Conservation (phyloP, 352 stramenopile species). For the Phytophthora macrochlamydospora region DNA sequence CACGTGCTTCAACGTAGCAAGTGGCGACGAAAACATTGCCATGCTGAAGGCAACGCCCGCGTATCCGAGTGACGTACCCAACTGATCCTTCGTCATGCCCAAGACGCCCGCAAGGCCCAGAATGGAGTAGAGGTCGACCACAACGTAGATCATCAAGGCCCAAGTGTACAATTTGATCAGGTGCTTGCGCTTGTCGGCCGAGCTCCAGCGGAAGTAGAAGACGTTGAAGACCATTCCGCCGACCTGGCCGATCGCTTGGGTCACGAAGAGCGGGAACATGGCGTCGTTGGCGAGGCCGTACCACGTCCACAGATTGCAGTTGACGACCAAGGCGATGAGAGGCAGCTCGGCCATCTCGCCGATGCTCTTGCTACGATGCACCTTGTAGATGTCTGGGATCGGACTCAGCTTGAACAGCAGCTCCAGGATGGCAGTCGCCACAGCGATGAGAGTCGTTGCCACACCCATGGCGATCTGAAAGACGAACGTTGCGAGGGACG, state of each 20-base stretch:
- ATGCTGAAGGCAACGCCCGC: slow-evolving; percentile 20
- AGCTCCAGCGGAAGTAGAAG: slow-evolving; percentile 35
- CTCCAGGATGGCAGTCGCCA: slow-evolving; percentile 23
- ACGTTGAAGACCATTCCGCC: slow-evolving; percentile 21
- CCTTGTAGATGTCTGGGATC: slow-evolving; percentile 31
- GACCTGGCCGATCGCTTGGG: slow-evolving; percentile 28
- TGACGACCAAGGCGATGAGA: slow-evolving; percentile 28
- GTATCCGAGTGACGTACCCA: slow-evolving; percentile 33
- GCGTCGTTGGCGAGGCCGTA: slow-evolving; percentile 31
- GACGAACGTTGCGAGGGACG: neutral
- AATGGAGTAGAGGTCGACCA: slow-evolving; percentile 40
- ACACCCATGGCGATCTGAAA: slow-evolving; percentile 23
- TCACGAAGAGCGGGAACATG: slow-evolving; percentile 33
- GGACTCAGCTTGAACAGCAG: slow-evolving; percentile 29
- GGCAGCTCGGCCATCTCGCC: slow-evolving; percentile 29
- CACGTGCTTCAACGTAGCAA: slow-evolving; percentile 29
- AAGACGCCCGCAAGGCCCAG: slow-evolving; percentile 39
- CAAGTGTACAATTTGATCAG: slow-evolving; percentile 18
- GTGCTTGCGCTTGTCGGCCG: slow-evolving; percentile 14
- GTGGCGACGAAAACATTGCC: slow-evolving; percentile 30
- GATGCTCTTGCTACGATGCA: slow-evolving; percentile 32
- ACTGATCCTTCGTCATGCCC: slow-evolving; percentile 26
- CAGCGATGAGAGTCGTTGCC: slow-evolving; percentile 24
- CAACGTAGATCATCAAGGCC: slow-evolving; percentile 19
- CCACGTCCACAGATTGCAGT: slow-evolving; percentile 32